These are phyloP conservation scores for Aspergillus pseudoglaucus DNA, from an alignment of 2,329 filamentous ascomycete species.

Conservation along the genomic window DNA sequence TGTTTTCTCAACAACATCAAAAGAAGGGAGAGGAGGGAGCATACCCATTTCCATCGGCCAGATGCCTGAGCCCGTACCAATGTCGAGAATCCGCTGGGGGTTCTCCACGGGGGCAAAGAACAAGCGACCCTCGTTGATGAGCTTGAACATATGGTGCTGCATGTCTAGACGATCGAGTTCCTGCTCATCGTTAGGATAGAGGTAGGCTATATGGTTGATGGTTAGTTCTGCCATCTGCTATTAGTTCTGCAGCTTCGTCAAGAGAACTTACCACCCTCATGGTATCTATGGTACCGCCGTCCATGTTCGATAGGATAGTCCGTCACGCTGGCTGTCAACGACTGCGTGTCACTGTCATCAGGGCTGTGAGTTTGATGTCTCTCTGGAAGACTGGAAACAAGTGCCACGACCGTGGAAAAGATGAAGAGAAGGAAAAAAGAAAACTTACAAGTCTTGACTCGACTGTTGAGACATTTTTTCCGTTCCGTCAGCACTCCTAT, in stretches of 20 bases:
- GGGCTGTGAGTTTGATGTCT: background rate
- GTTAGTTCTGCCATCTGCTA: constrained; percentile 8
- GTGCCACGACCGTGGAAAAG: background rate
- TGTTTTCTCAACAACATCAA: constrained; percentile 7
- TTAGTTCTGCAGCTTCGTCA: background rate
- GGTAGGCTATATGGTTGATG: constrained; percentile 25
- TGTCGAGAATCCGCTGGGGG: constrained; percentile 48
- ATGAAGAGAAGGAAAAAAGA: background rate
- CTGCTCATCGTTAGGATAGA: constrained; percentile 48
- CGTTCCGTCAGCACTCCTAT: constrained; percentile 15
- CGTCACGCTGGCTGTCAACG: constrained; percentile 37
- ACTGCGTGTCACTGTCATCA: constrained; percentile 34
- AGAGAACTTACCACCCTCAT: constrained; percentile 34
- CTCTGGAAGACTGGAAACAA: background rate
- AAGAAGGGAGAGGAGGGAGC: constrained; percentile 7
- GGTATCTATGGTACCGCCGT: constrained; percentile 39
- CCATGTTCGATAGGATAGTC: constrained; percentile 39
- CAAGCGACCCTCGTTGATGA: constrained; percentile 40
- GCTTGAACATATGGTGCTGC: constrained; percentile 49
- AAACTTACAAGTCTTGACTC: constrained; percentile 21
- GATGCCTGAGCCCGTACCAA: constrained; percentile 57
- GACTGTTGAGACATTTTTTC: constrained; percentile 16
- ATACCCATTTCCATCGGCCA: constrained; percentile 63
- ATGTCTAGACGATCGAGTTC: constrained; percentile 52
- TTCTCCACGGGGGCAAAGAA: constrained; percentile 42